Conservation (phyloP, 768 basidiomycete genomes). For the Tephrocybe sp. region DNA sequence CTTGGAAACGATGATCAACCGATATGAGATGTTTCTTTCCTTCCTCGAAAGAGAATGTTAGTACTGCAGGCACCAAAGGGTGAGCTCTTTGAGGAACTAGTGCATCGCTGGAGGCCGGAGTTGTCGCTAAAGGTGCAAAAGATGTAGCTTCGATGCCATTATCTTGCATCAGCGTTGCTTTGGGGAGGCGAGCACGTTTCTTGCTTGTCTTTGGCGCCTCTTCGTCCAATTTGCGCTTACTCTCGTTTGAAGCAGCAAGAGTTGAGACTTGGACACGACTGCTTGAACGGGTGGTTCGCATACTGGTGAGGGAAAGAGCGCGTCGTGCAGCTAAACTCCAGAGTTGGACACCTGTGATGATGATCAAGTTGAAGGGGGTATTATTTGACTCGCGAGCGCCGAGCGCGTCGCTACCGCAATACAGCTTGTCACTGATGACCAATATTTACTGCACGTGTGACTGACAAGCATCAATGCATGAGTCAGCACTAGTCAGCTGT, state of each 20-base stretch:
- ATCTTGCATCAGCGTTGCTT: not conserved
- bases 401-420: not conserved
- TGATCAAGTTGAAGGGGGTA: not conserved
- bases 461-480: not conserved
- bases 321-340: constrained; percentile 3
- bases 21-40: constrained; percentile 71
- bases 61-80: constrained; percentile 61
- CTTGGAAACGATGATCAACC: constrained; percentile 69
- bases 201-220: constrained; percentile 5
- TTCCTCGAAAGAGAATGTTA: constrained; percentile 76
- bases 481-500: too few species aligned
- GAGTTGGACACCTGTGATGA: not conserved
- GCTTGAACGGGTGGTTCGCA: constrained; percentile 32
- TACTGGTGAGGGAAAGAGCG: constrained; percentile 14
- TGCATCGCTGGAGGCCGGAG: constrained; percentile 6
- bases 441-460: not conserved
- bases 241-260: constrained; percentile 4
- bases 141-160: not conserved
- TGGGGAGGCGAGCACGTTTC: constrained; percentile 13
- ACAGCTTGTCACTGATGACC: not conserved
- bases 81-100: constrained; percentile 17
- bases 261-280: constrained; percentile 22
- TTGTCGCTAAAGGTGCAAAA: constrained; percentile 5
- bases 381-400: not conserved
- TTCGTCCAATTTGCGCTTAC: constrained; percentile 18